These are phyloP conservation scores for Priceomyces medius DNA, from an alignment of 805 yeast species.

Conservation along the genomic window DNA sequence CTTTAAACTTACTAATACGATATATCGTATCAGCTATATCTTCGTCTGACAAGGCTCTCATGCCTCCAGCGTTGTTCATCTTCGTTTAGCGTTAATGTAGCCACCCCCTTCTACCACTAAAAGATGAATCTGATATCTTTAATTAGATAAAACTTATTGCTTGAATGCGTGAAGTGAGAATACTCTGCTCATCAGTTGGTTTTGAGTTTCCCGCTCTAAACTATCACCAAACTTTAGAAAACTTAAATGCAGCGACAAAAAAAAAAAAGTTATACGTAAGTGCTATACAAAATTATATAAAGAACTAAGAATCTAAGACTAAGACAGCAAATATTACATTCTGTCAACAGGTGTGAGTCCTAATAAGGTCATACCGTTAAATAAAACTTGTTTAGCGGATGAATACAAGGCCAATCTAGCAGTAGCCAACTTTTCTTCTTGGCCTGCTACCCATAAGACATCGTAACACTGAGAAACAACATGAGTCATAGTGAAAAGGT, in stretches of 20 bases:
- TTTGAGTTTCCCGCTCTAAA: not conserved
- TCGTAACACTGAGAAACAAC: constrained; percentile 96
- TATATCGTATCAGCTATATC: constrained; percentile 15
- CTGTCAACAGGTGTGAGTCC: constrained; percentile 98
- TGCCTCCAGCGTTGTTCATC: constrained; percentile 9
- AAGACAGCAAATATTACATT: constrained; percentile 57
- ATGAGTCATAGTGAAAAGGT: constrained; percentile 87
- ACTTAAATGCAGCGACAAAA: not conserved
- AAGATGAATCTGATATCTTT: not conserved
- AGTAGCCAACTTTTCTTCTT: constrained; percentile 76
- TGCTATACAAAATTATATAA: not conserved
- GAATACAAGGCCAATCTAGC: constrained; percentile 92
- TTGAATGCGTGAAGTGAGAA: not conserved
- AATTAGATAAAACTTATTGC: not conserved
- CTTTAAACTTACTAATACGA: constrained; percentile 31
- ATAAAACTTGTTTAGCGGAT: constrained; percentile 84
- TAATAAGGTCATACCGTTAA: constrained; percentile 84
- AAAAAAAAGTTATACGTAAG: not conserved
- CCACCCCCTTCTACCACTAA: not conserved
- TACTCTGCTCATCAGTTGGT: not conserved
- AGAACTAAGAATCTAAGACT: not conserved
- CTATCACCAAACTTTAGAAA: not conserved
- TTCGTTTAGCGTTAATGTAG: not conserved
- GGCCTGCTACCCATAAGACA: constrained; percentile 95
- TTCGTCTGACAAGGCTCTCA: constrained; percentile 12